Conservation (phyloP, 106 monocot species). For the Acanthochlamys bracteata region DNA sequence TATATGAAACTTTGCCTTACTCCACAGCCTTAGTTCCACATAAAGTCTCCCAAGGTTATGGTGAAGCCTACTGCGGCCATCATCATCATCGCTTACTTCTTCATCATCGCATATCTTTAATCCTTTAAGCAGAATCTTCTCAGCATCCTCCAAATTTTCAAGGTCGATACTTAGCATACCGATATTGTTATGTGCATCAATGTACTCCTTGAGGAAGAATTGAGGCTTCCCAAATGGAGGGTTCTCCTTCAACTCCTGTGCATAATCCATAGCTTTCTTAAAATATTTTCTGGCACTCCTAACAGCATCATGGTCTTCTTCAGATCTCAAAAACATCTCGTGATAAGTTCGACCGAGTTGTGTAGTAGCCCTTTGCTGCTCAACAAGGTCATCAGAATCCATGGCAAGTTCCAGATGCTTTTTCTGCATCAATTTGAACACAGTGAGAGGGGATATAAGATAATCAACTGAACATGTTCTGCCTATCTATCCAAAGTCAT, state of each 20-base stretch:
- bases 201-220: constrained; percentile 65
- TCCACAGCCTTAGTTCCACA: constrained; percentile 65
- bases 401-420: constrained; percentile 87
- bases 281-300: constrained; percentile 89
- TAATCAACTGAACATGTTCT: too few species aligned
- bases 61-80: constrained; percentile 73
- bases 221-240: constrained; percentile 28
- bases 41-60: constrained; percentile 91
- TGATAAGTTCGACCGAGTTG: constrained; percentile 96
- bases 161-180: constrained; percentile 94
- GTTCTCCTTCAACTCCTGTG: constrained; percentile 51
- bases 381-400: constrained; percentile 71
- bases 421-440: constrained; percentile 74
- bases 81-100: constrained; percentile 73
- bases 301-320: constrained; percentile 70
- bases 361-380: constrained; percentile 91
- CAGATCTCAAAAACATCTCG: constrained; percentile 75
- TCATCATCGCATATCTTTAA: constrained; percentile 89
- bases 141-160: constrained; percentile 83
- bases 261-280: constrained; percentile 79
- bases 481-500: too few species aligned
- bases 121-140: constrained; percentile 65
- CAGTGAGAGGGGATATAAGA: too few species aligned
- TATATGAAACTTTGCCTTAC: constrained; percentile 68
- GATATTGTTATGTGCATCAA: constrained; percentile 90